Percentiles rank a stretch among this genome's conserved stretches.
Evolutionary conservation across 2,329 filamentous ascomycete genomes (phyloP).

Genomic region (Fusarium subtropicale): DNA sequence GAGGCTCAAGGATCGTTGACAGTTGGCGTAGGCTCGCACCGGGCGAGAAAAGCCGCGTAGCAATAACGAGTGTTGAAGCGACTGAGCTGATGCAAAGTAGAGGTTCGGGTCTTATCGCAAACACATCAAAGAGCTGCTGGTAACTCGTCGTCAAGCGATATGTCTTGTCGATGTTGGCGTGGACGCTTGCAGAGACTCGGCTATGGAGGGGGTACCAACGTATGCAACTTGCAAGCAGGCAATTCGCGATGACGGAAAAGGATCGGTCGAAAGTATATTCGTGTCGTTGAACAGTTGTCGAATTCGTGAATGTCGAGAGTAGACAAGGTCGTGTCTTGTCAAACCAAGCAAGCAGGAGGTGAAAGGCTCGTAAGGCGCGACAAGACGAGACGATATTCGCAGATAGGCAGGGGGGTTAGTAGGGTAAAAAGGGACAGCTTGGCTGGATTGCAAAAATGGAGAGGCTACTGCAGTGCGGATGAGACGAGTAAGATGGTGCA

Average conservation of each 20-base stretch:
- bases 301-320: constrained; percentile 21
- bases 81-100: neutral
- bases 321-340: constrained; percentile 22
- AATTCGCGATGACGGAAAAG: constrained; percentile 33
- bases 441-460: constrained; percentile 43
- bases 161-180: constrained; percentile 11
- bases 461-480: constrained; percentile 33
- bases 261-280: constrained; percentile 24
- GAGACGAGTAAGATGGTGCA: constrained; percentile 28
- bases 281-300: constrained; percentile 29
- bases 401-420: constrained; percentile 31
- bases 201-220: constrained; percentile 16
- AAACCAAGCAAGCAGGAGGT: constrained; percentile 22
- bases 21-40: constrained; percentile 43
- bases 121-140: constrained; percentile 39
- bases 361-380: constrained; percentile 41
- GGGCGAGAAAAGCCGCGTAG: constrained; percentile 36
- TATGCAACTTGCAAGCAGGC: constrained; percentile 8
- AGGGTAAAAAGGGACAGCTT: constrained; percentile 45
- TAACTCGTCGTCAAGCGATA: neutral
- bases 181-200: constrained; percentile 14
- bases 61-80: constrained; percentile 34
- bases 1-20: constrained; percentile 17
- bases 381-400: constrained; percentile 20
- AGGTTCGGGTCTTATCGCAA: constrained; percentile 33